A percentile compares a stretch with the other conserved stretches of the same genome.
Conservation (phyloP, 352 stramenopile genomes). For the Paralagenidium karlingii region DNA sequence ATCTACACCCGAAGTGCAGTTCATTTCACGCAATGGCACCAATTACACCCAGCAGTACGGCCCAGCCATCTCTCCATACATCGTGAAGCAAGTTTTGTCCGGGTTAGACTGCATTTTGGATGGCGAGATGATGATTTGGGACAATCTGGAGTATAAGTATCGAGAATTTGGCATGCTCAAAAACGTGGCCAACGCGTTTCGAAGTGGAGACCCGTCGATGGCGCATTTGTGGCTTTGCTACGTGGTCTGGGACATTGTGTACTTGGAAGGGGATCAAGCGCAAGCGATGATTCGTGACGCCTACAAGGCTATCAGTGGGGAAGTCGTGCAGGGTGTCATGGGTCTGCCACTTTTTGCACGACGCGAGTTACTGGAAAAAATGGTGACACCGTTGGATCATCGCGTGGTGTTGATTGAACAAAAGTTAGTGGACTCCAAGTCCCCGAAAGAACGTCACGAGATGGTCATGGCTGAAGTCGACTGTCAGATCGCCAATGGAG, state of each 20-base stretch:
- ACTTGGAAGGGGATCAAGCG: conserved; percentile 19
- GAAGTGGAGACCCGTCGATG: conserved; percentile 25
- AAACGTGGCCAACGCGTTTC: conserved; percentile 53
- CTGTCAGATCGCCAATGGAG: conserved; percentile 50
- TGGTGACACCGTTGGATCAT: conserved; percentile 59
- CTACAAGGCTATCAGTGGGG: no score
- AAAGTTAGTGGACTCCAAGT: conserved; percentile 58
- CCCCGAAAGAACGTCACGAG: conserved; percentile 64
- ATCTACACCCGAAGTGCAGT: conserved; percentile 67
- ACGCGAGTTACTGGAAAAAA: conserved; percentile 39
- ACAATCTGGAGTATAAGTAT: conserved; percentile 61
- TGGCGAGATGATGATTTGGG: conserved; percentile 84
- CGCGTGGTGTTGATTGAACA: conserved; percentile 72
- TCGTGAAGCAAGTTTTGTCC: conserved; percentile 39
- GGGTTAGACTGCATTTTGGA: conserved; percentile 69
- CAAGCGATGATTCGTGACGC: conserved; percentile 40
- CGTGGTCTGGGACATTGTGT: conserved; percentile 76
- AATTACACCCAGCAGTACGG: conserved; percentile 74
- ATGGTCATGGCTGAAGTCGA: conserved; percentile 75
- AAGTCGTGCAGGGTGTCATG: conserved; percentile 38
- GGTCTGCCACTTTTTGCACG: conserved; percentile 49
- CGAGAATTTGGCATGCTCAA: conserved; percentile 75
- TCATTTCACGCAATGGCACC: conserved; percentile 75
- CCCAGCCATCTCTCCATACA: conserved; percentile 35
- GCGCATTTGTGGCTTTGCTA: conserved; percentile 67